These are phyloP conservation scores for Silene uniflora DNA, from an alignment of 148 eudicot species.

Conservation along the genomic window DNA sequence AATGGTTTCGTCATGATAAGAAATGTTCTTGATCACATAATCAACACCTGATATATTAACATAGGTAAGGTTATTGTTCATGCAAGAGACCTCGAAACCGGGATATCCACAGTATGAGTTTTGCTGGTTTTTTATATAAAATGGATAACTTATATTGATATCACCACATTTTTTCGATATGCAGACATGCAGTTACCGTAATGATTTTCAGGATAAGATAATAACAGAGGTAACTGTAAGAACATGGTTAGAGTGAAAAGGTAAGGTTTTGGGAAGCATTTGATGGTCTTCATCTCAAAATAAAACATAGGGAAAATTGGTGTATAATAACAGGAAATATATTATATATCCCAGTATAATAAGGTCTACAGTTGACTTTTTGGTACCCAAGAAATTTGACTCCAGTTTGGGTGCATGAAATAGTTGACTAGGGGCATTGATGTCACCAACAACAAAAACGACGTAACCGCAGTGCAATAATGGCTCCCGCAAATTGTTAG, in stretches of 20 bases:
- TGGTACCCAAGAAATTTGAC: not conserved
- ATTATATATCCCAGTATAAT: not conserved
- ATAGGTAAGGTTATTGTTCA: not conserved
- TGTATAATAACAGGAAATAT: not conserved
- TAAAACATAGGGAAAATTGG: not conserved
- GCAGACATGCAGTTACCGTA: not conserved
- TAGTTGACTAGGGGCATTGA: too few species aligned
- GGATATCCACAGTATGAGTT: conserved; percentile 6
- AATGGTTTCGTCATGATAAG: not conserved
- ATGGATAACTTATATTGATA: conserved; percentile 4
- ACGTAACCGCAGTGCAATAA: too few species aligned
- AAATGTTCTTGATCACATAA: conserved; percentile 12
- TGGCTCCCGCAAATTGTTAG: too few species aligned
- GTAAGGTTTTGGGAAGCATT: not conserved
- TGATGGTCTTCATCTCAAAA: not conserved
- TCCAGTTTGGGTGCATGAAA: not conserved
- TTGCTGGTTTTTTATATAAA: not conserved
- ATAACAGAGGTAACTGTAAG: not conserved
- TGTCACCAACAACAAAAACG: too few species aligned
- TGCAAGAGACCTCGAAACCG: conserved; percentile 8
- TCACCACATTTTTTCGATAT: conserved; percentile 9
- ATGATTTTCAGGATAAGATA: conserved; percentile 4
- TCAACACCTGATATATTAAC: not conserved
- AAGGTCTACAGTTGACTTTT: not conserved
- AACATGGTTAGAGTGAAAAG: not conserved